Evolutionary conservation across 2,329 filamentous ascomycete species (phyloP).

Genomic region (Aspergillus aculeatinus): DNA sequence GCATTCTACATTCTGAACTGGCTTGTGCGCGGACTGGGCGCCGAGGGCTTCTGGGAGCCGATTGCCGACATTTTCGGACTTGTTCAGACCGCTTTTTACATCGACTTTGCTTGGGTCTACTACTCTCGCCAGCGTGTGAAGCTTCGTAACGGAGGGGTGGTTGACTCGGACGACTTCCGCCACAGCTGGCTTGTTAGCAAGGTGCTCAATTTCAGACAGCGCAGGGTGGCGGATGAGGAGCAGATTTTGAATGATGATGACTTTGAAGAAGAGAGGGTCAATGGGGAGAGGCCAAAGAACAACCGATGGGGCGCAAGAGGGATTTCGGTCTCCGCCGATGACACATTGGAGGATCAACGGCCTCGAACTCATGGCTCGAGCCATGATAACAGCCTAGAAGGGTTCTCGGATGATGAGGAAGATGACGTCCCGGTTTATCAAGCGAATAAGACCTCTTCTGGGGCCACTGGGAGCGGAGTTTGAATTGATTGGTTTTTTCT

Average conservation of each 20-base stretch:
- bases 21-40: slow-evolving; percentile 68
- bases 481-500: neutral
- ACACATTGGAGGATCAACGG: slow-evolving; percentile 40
- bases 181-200: slow-evolving; percentile 80
- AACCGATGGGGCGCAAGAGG: slow-evolving; percentile 59
- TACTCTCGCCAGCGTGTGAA: slow-evolving; percentile 91
- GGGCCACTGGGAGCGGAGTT: slow-evolving; percentile 4
- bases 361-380: slow-evolving; percentile 13
- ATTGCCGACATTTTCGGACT: slow-evolving; percentile 82
- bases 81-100: slow-evolving; percentile 83
- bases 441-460: slow-evolving; percentile 8
- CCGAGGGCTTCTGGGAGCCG: slow-evolving; percentile 61
- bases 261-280: slow-evolving; percentile 25
- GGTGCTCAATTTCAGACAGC: slow-evolving; percentile 61
- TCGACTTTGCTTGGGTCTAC: slow-evolving; percentile 97
- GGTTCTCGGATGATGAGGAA: slow-evolving; percentile 26
- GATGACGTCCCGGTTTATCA: slow-evolving; percentile 6
- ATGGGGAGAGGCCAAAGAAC: slow-evolving; percentile 25
- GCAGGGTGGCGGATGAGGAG: slow-evolving; percentile 39
- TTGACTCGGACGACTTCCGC: slow-evolving; percentile 84
- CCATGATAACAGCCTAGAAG: slow-evolving; percentile 16
- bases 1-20: slow-evolving; percentile 89
- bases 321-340: slow-evolving; percentile 61
- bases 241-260: slow-evolving; percentile 35
- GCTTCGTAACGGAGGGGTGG: slow-evolving; percentile 80